Percentiles rank a stretch among this genome's conserved stretches.
These are phyloP conservation scores for Alternaria arbusti DNA, from an alignment of 2,329 filamentous ascomycete genomes.

Conservation along the genomic window DNA sequence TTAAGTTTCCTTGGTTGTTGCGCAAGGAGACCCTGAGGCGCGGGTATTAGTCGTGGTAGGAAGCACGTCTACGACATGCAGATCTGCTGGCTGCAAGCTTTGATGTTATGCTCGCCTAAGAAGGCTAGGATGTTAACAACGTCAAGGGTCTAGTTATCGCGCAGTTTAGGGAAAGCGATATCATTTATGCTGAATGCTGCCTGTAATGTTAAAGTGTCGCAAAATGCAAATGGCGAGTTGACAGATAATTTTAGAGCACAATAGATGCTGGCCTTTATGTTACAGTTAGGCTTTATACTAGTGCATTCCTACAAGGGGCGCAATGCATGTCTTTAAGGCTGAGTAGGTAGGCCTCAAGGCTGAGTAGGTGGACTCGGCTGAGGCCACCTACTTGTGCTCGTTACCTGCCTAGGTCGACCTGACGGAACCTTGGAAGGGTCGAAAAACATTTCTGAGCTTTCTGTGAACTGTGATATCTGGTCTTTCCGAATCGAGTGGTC, in stretches of 20 bases:
- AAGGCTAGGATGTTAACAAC: conserved; percentile 4
- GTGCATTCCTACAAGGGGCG: not conserved
- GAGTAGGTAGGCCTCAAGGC: not conserved
- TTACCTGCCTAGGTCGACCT: not conserved
- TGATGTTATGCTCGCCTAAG: not conserved
- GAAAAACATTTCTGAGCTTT: not conserved
- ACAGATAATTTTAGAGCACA: not conserved
- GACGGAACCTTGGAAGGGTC: not conserved
- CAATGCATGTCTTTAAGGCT: not conserved
- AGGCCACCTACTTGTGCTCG: not conserved
- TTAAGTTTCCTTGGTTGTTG: not conserved
- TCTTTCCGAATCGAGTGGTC: not conserved
- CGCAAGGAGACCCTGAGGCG: not conserved
- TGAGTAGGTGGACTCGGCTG: not conserved
- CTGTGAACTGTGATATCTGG: not conserved
- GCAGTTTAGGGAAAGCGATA: not conserved
- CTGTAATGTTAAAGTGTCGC: not conserved
- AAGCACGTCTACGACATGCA: not conserved
- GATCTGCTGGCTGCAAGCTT: conserved; percentile 1
- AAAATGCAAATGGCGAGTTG: not conserved
- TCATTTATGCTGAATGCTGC: not conserved
- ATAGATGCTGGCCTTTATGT: not conserved
- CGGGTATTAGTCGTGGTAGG: not conserved
- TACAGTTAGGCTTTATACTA: not conserved
- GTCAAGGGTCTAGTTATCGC: not conserved